Conservation (phyloP, 768 basidiomycete genomes). For the Fistulinella prunicolor region DNA sequence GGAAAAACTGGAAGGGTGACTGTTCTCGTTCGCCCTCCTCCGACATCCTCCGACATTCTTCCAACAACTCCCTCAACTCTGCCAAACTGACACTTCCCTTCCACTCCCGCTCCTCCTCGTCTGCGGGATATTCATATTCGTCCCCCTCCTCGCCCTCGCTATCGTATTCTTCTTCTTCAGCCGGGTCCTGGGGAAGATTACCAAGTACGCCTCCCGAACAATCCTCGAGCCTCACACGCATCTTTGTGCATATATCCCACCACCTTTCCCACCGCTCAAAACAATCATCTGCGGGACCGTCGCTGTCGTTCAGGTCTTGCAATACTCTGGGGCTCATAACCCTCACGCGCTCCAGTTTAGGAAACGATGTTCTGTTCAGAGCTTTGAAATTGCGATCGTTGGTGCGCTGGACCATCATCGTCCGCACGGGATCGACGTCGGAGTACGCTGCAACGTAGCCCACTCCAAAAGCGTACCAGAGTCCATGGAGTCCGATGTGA, state of each 20-base stretch:
- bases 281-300: constrained; percentile 44
- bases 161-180: constrained; percentile 33
- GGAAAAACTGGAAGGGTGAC: constrained; percentile 20
- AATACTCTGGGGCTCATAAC: constrained; percentile 55
- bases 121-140: constrained; percentile 30
- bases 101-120: constrained; percentile 33
- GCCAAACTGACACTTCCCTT: constrained; percentile 30
- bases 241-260: constrained; percentile 52
- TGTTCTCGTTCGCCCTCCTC: constrained; percentile 31
- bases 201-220: constrained; percentile 70
- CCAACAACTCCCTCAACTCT: constrained; percentile 53
- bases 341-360: constrained; percentile 55
- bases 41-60: constrained; percentile 51
- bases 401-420: constrained; percentile 45
- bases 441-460: constrained; percentile 47
- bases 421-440: constrained; percentile 41
- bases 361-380: constrained; percentile 52
- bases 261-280: constrained; percentile 64
- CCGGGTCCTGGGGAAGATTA: constrained; percentile 30
- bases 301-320: constrained; percentile 50
- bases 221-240: constrained; percentile 65
- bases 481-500: constrained; percentile 67
- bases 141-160: constrained; percentile 34
- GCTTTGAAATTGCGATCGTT: constrained; percentile 69
- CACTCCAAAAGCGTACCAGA: constrained; percentile 67